A percentile compares a stretch with the other conserved stretches of the same genome.
phyloP scores from a whole-genome alignment of 164 flowering plant genomes.

The Santalum album region DNA sequence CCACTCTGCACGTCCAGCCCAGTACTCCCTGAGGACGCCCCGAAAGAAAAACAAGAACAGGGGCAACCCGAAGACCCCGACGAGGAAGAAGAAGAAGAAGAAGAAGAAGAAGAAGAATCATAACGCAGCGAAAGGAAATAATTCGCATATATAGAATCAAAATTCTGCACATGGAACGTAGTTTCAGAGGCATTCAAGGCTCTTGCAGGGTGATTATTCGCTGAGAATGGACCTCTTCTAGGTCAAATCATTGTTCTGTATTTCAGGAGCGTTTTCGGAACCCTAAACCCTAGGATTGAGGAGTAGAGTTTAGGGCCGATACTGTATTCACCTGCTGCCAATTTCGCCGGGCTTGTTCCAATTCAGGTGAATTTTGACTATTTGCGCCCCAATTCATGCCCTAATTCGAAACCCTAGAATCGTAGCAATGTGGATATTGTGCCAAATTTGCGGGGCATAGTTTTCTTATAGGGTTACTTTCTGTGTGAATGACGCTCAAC shows the following conservation, averaged over 20 bases:
- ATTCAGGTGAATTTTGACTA: constrained; percentile 5
- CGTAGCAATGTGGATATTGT: neutral
- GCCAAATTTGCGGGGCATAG: neutral
- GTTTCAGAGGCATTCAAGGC: neutral
- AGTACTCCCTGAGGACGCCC: too few relatives aligned
- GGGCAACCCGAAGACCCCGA: constrained; percentile 7
- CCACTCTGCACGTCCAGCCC: too few relatives aligned
- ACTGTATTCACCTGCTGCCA: neutral
- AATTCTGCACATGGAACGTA: too few relatives aligned
- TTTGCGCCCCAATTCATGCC: too few relatives aligned
- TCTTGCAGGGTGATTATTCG: neutral
- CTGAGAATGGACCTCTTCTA: neutral
- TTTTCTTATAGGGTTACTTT: neutral
- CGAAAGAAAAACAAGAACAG: constrained; percentile 3
- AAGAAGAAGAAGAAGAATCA: too few relatives aligned
- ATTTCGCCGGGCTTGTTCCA: constrained; percentile 2
- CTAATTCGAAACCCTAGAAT: constrained; percentile 9
- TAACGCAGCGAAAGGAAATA: neutral
- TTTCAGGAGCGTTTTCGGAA: neutral
- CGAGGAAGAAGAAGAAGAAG: constrained; percentile 6
- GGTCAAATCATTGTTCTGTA: neutral
- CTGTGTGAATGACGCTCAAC: too few relatives aligned
- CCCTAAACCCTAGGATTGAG: constrained; percentile 7
- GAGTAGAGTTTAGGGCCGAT: neutral
- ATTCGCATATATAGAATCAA: too few relatives aligned